A percentile compares a stretch with the other conserved stretches of the same genome.
Conservation (phyloP, 495 filamentous ascomycete species). For the Polyplosphaeria fusca region DNA sequence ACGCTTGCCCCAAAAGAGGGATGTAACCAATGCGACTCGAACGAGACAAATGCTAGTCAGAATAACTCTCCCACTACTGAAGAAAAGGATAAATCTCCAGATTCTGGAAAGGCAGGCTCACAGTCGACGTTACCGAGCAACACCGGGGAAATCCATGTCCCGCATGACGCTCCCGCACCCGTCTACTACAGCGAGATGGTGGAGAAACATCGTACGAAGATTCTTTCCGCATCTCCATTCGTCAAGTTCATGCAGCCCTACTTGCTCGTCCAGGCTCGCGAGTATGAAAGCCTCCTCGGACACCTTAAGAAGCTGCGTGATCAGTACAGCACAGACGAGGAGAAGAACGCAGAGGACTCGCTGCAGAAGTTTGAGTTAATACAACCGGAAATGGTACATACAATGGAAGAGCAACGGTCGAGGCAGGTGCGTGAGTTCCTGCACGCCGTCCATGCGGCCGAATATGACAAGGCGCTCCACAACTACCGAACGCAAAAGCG, state of each 20-base stretch:
- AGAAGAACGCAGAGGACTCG: slow-evolving; percentile 42
- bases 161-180: slow-evolving; percentile 83
- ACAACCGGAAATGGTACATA: slow-evolving; percentile 89
- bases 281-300: slow-evolving; percentile 77
- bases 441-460: slow-evolving; percentile 89
- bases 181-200: slow-evolving; percentile 94
- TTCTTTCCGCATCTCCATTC: slow-evolving; percentile 94
- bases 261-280: slow-evolving; percentile 83
- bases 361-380: slow-evolving; percentile 80
- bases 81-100: background rate
- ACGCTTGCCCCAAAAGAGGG: slow-evolving; percentile 16
- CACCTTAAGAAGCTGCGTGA: slow-evolving; percentile 80
- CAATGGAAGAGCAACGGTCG: slow-evolving; percentile 69
- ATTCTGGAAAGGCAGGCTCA: background rate
- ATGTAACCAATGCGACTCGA: background rate
- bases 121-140: too few species aligned
- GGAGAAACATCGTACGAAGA: slow-evolving; percentile 81
- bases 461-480: slow-evolving; percentile 92
- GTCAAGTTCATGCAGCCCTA: slow-evolving; percentile 94
- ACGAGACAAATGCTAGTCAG: background rate
- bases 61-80: background rate
- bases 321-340: slow-evolving; percentile 53
- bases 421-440: slow-evolving; percentile 88
- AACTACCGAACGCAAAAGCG: slow-evolving; percentile 91
- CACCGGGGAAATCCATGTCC: slow-evolving; percentile 48